These are phyloP conservation scores for Elsinoe arachidis DNA, from an alignment of 2,329 filamentous ascomycete species.

Conservation along the genomic window DNA sequence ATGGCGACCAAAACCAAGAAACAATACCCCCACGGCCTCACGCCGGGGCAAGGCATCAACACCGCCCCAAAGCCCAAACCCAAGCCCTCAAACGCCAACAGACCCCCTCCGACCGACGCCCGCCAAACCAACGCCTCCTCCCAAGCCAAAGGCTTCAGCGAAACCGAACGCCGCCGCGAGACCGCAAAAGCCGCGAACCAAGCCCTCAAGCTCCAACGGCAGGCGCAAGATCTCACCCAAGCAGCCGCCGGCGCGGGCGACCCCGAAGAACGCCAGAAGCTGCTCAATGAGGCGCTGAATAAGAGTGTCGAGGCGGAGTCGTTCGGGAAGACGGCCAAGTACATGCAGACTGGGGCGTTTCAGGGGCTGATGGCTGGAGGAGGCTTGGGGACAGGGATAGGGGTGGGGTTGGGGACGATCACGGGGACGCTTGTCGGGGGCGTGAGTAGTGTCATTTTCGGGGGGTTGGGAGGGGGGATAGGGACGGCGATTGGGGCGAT, in stretches of 20 bases:
- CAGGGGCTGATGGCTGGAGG: constrained; percentile 33
- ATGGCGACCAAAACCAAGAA: neutral
- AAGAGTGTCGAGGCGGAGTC: constrained; percentile 35
- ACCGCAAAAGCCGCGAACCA: neutral
- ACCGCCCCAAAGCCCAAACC: neutral
- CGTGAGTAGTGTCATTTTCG: constrained; percentile 26
- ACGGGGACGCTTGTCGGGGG: constrained; percentile 31
- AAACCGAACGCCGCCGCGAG: neutral
- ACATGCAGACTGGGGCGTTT: constrained; percentile 31
- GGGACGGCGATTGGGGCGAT: constrained; percentile 31
- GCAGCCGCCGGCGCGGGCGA: constrained; percentile 33
- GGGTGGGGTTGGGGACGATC: constrained; percentile 28
- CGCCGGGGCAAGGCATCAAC: neutral
- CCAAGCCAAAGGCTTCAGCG: neutral
- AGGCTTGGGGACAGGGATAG: constrained; percentile 30
- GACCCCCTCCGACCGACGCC: neutral
- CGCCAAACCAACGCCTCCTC: neutral
- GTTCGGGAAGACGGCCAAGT: constrained; percentile 34
- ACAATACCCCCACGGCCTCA: neutral
- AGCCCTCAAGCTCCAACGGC: neutral
- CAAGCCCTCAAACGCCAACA: neutral
- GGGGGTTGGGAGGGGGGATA: constrained; percentile 28
- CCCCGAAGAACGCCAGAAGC: constrained; percentile 31
- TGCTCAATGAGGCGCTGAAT: constrained; percentile 32
- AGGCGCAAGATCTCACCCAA: constrained; percentile 33